These are phyloP conservation scores for Rhodosporidiobolus odoratus DNA, from an alignment of 768 basidiomycete species.

Conservation along the genomic window DNA sequence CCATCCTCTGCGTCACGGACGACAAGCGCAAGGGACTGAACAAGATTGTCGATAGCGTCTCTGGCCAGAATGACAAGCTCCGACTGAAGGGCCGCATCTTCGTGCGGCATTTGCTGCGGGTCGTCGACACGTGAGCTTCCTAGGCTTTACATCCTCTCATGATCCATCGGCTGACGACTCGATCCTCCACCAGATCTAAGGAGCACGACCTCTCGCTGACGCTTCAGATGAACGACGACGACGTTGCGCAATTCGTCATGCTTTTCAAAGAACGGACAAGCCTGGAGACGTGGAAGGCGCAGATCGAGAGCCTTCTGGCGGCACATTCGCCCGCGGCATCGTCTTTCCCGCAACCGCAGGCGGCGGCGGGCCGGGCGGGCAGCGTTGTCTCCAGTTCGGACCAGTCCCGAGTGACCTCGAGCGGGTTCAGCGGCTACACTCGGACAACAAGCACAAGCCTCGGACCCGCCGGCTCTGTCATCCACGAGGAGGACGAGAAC, in stretches of 20 bases:
- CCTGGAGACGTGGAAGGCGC: conserved; percentile 79
- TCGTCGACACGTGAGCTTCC: conserved; percentile 69
- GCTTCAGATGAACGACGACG: conserved; percentile 92
- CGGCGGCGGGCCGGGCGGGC: not conserved
- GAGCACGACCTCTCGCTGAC: conserved; percentile 81
- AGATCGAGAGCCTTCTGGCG: conserved; percentile 69
- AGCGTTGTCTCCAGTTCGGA: conserved; percentile 15
- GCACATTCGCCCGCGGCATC: conserved; percentile 36
- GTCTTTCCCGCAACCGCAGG: not conserved
- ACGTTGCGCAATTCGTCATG: conserved; percentile 87
- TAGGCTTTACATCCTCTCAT: too few relatives aligned
- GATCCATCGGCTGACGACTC: too few relatives aligned
- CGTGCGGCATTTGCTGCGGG: conserved; percentile 84
- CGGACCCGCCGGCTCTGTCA: conserved; percentile 8
- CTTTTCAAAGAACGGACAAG: conserved; percentile 87
- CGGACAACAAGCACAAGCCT: conserved; percentile 28
- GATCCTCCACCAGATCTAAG: too few relatives aligned
- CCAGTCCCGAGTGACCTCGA: conserved; percentile 13
- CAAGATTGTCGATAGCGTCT: conserved; percentile 58
- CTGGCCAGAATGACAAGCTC: conserved; percentile 61
- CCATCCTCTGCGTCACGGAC: conserved; percentile 95
- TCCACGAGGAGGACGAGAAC: conserved; percentile 21
- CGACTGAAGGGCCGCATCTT: conserved; percentile 93
- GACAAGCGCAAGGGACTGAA: conserved; percentile 82
- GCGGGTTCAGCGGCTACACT: conserved; percentile 26